phyloP scores from a whole-genome alignment of 2,329 filamentous ascomycete genomes.

The Phaeophleospora eucalypticola region DNA sequence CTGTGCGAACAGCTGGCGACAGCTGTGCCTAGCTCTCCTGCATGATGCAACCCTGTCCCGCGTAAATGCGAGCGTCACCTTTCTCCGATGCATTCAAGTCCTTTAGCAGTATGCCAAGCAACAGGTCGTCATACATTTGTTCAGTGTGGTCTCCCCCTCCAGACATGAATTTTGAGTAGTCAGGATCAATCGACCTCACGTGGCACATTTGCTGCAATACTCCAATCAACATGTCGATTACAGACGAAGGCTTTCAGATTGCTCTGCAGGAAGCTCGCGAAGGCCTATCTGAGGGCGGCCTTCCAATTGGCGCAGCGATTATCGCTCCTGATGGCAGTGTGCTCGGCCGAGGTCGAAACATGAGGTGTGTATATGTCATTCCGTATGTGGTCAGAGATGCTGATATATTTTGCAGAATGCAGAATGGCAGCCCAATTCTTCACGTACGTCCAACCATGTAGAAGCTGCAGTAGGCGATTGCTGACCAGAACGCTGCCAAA shows the following conservation, averaged over 20 bases:
- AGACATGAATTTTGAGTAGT: background rate
- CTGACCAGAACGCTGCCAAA: too few relatives aligned
- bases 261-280: slow-evolving; percentile 54
- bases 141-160: background rate
- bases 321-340: slow-evolving; percentile 64
- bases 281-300: slow-evolving; percentile 52
- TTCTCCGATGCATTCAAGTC: background rate
- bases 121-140: background rate
- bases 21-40: too few relatives aligned
- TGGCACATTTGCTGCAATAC: too few relatives aligned
- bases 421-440: slow-evolving; percentile 64
- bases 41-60: background rate
- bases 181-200: too few relatives aligned
- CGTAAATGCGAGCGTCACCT: background rate
- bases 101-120: too few relatives aligned
- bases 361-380: slow-evolving; percentile 34
- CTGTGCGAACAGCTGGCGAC: too few relatives aligned
- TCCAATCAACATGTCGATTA: slow-evolving; percentile 19
- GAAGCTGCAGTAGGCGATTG: too few relatives aligned
- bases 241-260: slow-evolving; percentile 50
- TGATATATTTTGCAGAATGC: slow-evolving; percentile 47
- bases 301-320: slow-evolving; percentile 54
- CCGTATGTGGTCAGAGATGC: background rate
- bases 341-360: slow-evolving; percentile 67
- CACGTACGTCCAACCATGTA: slow-evolving; percentile 48